Conservation (phyloP, 805 yeast species). For the Candida ascalaphidarum region DNA sequence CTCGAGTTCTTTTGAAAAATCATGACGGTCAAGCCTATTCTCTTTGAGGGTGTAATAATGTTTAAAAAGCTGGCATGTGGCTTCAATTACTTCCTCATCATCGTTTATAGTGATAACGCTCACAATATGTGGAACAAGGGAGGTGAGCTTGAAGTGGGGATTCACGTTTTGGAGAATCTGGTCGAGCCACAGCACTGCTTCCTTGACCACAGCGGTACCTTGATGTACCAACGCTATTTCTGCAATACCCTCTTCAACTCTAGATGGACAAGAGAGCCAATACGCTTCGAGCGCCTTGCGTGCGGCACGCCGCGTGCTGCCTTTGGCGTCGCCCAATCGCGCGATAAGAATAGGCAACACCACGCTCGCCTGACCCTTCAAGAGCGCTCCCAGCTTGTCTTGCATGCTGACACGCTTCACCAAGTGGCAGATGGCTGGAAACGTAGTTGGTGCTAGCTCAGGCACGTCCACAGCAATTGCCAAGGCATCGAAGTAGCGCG, state of each 20-base stretch:
- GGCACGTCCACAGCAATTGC: slow-evolving; percentile 38
- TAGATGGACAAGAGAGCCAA: slow-evolving; percentile 43
- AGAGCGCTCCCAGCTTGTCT: slow-evolving; percentile 31
- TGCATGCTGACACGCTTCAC: slow-evolving; percentile 53
- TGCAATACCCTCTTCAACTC: slow-evolving; percentile 37
- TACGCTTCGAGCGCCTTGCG: slow-evolving; percentile 44
- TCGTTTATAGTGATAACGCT: slow-evolving; percentile 5
- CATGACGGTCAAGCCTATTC: slow-evolving; percentile 34
- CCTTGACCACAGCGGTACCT: slow-evolving; percentile 29
- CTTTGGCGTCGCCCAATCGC: slow-evolving; percentile 34
- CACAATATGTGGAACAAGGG: slow-evolving; percentile 17
- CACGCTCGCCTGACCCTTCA: slow-evolving; percentile 32
- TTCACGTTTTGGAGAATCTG: slow-evolving; percentile 28
- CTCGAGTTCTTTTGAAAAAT: slow-evolving; percentile 34
- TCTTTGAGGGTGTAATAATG: slow-evolving; percentile 19
- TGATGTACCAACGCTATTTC: slow-evolving; percentile 35
- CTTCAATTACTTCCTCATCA: slow-evolving; percentile 7
- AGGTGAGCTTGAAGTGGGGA: slow-evolving; percentile 21
- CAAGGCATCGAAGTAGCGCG: slow-evolving; percentile 42
- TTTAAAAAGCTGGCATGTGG: slow-evolving; percentile 13
- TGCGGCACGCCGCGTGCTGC: slow-evolving; percentile 33
- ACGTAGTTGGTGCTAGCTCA: slow-evolving; percentile 31
- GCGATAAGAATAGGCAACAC: slow-evolving; percentile 46
- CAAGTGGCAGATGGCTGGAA: slow-evolving; percentile 46
- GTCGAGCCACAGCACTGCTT: slow-evolving; percentile 36